phyloP scores from a whole-genome alignment of 2,329 filamentous ascomycete species.

The Setomelanomma holmii region DNA sequence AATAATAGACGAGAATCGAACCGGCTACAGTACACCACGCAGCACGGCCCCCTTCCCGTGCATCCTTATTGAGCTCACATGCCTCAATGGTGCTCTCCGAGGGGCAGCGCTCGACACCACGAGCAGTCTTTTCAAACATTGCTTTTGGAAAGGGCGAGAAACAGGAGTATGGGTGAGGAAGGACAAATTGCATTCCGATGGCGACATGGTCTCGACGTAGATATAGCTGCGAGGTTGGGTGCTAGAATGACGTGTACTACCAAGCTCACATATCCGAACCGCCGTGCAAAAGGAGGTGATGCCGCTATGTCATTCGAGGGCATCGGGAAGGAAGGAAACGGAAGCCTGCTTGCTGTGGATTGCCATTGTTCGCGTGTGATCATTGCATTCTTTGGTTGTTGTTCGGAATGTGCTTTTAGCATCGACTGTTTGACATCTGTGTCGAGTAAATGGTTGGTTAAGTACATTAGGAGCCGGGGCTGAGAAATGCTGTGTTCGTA shows the following conservation, averaged over 20 bases:
- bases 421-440: conserved; percentile 1
- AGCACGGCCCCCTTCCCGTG: conserved; percentile 20
- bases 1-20: conserved; percentile 48
- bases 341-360: neutral
- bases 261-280: neutral
- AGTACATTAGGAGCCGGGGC: too few relatives aligned
- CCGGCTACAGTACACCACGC: conserved; percentile 48
- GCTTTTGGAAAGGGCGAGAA: conserved; percentile 1
- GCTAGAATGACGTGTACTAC: conserved; percentile 3
- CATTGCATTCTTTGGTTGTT: conserved; percentile 2
- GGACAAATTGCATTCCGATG: conserved; percentile 7
- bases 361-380: neutral
- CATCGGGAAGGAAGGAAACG: neutral
- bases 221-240: conserved; percentile 5
- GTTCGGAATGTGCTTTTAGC: neutral
- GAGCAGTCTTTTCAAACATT: conserved; percentile 23
- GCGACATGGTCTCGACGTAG: conserved; percentile 2
- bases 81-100: conserved; percentile 33
- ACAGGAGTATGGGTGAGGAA: neutral
- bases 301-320: neutral
- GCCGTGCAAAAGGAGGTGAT: neutral
- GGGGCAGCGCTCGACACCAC: conserved; percentile 7
- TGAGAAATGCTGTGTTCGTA: too few relatives aligned
- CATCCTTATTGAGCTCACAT: conserved; percentile 8
- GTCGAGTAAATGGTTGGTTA: neutral